A percentile compares a stretch with the other conserved stretches of the same genome.
Conservation (phyloP, 2,329 filamentous ascomycete species). For the Sporothrix sp. region DNA sequence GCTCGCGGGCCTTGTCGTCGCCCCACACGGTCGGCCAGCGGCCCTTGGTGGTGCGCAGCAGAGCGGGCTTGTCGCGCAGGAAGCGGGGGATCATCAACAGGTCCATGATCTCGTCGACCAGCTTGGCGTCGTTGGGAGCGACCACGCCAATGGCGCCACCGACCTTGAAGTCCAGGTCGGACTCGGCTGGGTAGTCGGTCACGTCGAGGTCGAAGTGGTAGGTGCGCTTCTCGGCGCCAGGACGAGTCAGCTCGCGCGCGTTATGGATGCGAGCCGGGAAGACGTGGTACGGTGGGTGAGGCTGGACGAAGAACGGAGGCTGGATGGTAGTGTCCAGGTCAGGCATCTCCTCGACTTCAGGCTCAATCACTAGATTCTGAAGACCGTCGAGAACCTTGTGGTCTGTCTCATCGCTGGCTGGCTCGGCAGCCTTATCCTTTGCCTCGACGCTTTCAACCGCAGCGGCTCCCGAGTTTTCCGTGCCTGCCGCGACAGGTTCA, state of each 20-base stretch:
- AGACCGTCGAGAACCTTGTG: conserved; percentile 19
- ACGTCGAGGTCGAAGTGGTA: conserved; percentile 97
- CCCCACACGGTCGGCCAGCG: conserved; percentile 99
- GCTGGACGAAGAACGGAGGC: conserved; percentile 83
- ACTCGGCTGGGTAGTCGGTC: conserved; percentile 79
- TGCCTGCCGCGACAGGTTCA: conserved; percentile 6
- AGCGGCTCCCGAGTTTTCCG: too few relatives aligned
- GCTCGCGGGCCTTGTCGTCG: conserved; percentile 70
- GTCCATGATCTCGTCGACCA: conserved; percentile 79
- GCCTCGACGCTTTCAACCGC: too few relatives aligned
- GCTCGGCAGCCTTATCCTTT: neutral
- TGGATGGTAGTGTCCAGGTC: conserved; percentile 51
- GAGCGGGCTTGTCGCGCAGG: conserved; percentile 72
- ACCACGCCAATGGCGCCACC: conserved; percentile 91
- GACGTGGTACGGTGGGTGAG: conserved; percentile 86
- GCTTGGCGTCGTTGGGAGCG: conserved; percentile 67
- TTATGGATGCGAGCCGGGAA: conserved; percentile 81
- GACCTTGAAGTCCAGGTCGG: conserved; percentile 84
- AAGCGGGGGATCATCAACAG: conserved; percentile 70
- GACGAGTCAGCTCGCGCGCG: conserved; percentile 75
- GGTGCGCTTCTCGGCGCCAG: conserved; percentile 89
- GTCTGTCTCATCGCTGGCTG: conserved; percentile 16
- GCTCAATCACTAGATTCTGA: conserved; percentile 26
- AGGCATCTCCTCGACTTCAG: conserved; percentile 18
- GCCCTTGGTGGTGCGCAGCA: conserved; percentile 67